Percentiles rank a stretch among this genome's conserved stretches.
Evolutionary conservation across 768 basidiomycete genomes (phyloP).

Genomic region (Pleurotus tuber-regium): DNA sequence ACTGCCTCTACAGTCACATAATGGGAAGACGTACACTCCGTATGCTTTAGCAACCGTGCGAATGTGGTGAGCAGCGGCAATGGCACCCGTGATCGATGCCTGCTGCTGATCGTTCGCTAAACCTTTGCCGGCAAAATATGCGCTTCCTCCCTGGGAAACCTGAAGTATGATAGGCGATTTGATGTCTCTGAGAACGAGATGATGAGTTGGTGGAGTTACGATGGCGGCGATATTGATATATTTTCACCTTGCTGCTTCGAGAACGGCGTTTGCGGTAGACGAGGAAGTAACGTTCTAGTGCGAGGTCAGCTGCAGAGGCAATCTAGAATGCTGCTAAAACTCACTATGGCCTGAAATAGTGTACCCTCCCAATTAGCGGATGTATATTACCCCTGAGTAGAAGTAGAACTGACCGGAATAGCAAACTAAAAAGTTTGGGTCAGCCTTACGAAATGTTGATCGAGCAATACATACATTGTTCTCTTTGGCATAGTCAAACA

Average conservation of each 20-base stretch:
- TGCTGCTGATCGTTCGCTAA: constrained; percentile 93
- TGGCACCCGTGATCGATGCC: constrained; percentile 90
- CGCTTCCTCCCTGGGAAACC: constrained; percentile 94
- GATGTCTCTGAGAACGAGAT: constrained; percentile 61
- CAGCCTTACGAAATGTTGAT: constrained; percentile 1
- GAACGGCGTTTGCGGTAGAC: constrained; percentile 88
- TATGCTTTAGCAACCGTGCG: constrained; percentile 85
- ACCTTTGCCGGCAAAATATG: constrained; percentile 97
- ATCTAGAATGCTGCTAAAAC: constrained; percentile 29
- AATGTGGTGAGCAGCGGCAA: constrained; percentile 90
- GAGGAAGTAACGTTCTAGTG: constrained; percentile 93
- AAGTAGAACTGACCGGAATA: constrained; percentile 64
- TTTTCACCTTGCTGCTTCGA: constrained; percentile 88
- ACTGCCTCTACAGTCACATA: neutral
- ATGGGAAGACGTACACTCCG: constrained; percentile 69
- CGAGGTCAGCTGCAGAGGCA: constrained; percentile 11
- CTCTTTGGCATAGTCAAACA: constrained; percentile 92
- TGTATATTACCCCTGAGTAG: neutral
- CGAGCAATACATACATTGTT: constrained; percentile 60
- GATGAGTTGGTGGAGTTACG: constrained; percentile 3
- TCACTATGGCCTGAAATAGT: constrained; percentile 65
- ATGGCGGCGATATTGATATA: constrained; percentile 5
- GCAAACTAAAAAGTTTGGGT: constrained; percentile 55
- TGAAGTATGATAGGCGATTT: constrained; percentile 98
- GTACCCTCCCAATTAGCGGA: neutral